phyloP scores from a whole-genome alignment of 306 rosid genomes.

The Rosa chinensis region DNA sequence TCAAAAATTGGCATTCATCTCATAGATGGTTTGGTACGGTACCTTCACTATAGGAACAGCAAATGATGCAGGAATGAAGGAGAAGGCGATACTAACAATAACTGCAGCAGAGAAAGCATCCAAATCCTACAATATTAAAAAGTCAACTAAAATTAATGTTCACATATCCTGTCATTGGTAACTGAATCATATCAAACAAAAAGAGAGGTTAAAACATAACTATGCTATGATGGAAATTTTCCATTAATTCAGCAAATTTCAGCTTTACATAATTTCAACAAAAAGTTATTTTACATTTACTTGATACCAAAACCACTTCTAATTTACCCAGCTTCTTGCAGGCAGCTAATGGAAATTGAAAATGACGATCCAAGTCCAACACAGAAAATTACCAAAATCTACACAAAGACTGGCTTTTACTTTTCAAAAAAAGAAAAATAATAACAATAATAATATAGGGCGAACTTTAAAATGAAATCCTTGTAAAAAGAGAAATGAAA shows the following conservation, averaged over 20 bases:
- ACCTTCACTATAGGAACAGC: constrained; percentile 97
- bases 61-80: constrained; percentile 93
- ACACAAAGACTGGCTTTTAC: not conserved
- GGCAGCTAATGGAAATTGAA: not conserved
- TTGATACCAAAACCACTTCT: not conserved
- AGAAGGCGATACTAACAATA: constrained; percentile 85
- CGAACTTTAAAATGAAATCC: not conserved
- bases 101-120: constrained; percentile 96
- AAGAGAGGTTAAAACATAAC: not conserved
- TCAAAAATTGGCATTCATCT: not conserved
- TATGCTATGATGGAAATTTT: not conserved
- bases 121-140: constrained; percentile 69
- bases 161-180: not conserved
- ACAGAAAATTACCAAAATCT: not conserved
- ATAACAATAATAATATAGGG: no score
- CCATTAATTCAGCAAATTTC: not conserved
- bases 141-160: not conserved
- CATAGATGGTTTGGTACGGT: constrained; percentile 24
- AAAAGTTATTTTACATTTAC: not conserved
- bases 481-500: not conserved
- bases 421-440: not conserved
- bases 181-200: not conserved
- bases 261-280: not conserved
- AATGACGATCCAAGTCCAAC: not conserved
- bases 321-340: not conserved